Percentiles rank a stretch among this genome's conserved stretches.
These are phyloP conservation scores for Termitomyces sp. DNA, from an alignment of 768 basidiomycete genomes.

Conservation along the genomic window DNA sequence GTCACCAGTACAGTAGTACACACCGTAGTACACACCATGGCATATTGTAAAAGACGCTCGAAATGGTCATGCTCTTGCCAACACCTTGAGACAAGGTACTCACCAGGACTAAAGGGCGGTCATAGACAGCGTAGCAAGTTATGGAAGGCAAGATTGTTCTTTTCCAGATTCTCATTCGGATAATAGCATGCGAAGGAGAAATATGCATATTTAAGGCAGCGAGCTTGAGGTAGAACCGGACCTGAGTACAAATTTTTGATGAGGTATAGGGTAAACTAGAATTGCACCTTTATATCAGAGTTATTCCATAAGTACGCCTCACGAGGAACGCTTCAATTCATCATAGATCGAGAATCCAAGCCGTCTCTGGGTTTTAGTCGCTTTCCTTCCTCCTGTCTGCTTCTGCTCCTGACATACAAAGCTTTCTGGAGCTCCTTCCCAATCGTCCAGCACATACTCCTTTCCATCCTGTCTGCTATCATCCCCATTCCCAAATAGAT, in stretches of 20 bases:
- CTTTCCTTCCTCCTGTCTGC: conserved; percentile 84
- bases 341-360: conserved; percentile 81
- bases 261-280: background rate
- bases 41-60: no score
- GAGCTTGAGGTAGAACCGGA: background rate
- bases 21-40: no score
- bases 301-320: background rate
- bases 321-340: conserved; percentile 38
- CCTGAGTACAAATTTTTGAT: background rate
- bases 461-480: conserved; percentile 40
- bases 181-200: no score
- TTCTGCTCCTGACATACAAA: conserved; percentile 97
- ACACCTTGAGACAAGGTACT: no score
- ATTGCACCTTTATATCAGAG: background rate
- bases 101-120: no score
- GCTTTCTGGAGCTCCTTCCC: conserved; percentile 94
- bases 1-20: no score
- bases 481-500: conserved; percentile 83
- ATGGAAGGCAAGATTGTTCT: no score
- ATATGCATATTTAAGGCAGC: background rate
- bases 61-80: no score
- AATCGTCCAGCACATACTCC: conserved; percentile 88
- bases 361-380: conserved; percentile 82
- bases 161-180: background rate
- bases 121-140: no score